Base-by-base conservation (phyloP, 352 stramenopile species). In the Phytophthora nicotianae region DNA sequence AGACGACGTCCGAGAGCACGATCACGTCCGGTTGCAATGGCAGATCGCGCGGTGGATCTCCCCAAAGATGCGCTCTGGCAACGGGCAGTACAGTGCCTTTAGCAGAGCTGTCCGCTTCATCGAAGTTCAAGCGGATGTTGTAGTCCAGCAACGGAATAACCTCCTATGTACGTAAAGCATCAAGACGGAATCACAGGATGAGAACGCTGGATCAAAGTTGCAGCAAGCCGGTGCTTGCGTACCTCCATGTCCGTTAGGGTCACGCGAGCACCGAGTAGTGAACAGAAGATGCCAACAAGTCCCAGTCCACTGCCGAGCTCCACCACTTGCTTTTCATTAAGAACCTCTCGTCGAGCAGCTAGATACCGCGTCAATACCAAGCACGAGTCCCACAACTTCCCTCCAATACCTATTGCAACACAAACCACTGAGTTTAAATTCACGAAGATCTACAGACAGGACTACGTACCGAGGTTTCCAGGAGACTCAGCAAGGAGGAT, bases 371-470 rank as follows among this genome's bases (percentile, higher is more conserved):
- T 90, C 49, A 94, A 61, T 16, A 94, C 79, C 24, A 94, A 70
- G 20, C 82, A 89, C 49, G 83, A 92, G 65, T 94, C 85, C 85
- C 85, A 94, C 14, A 94, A 58, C 56, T 94, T 94, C n/a, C 84
- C 84, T 37, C 78, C 84, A 53, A 93, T 93, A 20, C 84, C 78
- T 87, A 50, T 40, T n/a, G 6, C 27, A 58, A 21, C 16, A 16
- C 23, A 7, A 46, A 33, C n/a, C 32, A 38, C 10, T n/a, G 32
- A 38, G 32, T n/a, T 38, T 38, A 38, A n/a, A 16, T 13, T 7
- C 27, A 33, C 9, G 2, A 33, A 33, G 27, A 5, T 38, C 32
- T 38, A 38, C 49, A 58, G 7, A 16, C 23, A 63, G 49, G 3
- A 3, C 35, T 57, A 60, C 55, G 21, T 74, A 87, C 77, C 84